A percentile compares a stretch with the other conserved stretches of the same genome.
Conservation (phyloP, 2,329 filamentous ascomycete genomes). For the Trematosphaeria pertusa region DNA sequence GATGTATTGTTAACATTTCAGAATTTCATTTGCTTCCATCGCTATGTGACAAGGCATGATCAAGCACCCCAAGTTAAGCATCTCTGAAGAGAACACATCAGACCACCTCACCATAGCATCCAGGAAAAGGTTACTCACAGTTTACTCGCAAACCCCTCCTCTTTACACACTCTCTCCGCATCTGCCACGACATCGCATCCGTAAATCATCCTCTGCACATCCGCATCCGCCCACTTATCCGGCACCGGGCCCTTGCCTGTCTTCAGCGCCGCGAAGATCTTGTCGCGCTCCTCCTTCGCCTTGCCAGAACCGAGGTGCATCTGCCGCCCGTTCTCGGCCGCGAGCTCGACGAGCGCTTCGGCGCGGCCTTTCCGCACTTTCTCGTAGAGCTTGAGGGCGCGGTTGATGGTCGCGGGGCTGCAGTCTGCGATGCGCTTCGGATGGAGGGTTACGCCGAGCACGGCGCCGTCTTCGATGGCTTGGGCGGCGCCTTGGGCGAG, state of each 20-base stretch:
- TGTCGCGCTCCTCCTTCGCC: conserved; percentile 65
- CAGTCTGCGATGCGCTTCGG: conserved; percentile 56
- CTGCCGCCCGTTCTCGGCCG: conserved; percentile 60
- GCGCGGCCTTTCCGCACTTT: conserved; percentile 63
- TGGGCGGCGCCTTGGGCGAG: conserved; percentile 70
- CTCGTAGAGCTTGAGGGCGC: conserved; percentile 64
- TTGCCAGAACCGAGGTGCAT: conserved; percentile 65
- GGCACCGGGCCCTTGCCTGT: conserved; percentile 53
- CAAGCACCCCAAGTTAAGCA: too few species aligned
- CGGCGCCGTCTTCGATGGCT: conserved; percentile 69
- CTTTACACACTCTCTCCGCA: conserved; percentile 53
- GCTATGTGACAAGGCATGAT: too few species aligned
- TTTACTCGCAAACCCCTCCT: conserved; percentile 32
- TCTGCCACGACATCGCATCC: conserved; percentile 54
- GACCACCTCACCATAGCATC: too few species aligned
- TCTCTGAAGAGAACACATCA: too few species aligned
- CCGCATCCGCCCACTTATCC: conserved; percentile 61
- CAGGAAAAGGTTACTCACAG: too few species aligned
- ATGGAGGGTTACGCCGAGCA: conserved; percentile 60
- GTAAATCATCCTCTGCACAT: conserved; percentile 59
- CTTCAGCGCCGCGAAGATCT: conserved; percentile 59
- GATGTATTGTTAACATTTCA: too few species aligned
- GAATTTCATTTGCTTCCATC: too few species aligned
- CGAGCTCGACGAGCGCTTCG: conserved; percentile 63
- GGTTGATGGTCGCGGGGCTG: conserved; percentile 54